These are phyloP conservation scores for Hyaloscypha hepaticicola DNA, from an alignment of 495 filamentous ascomycete genomes.

Conservation along the genomic window DNA sequence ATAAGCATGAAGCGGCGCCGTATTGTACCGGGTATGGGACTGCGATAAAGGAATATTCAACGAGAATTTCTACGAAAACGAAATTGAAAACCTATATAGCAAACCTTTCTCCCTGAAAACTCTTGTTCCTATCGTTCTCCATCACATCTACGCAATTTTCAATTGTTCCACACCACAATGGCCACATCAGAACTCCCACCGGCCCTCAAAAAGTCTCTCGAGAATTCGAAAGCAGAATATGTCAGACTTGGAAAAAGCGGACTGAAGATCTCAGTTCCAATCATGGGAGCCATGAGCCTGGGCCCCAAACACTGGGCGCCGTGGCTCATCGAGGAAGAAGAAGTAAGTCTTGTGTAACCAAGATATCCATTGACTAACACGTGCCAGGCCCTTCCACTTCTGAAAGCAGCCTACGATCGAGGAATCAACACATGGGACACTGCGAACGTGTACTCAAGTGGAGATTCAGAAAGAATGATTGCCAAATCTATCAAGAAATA, in stretches of 20 bases:
- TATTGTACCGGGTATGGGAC: not conserved
- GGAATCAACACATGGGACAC: slow-evolving; percentile 30
- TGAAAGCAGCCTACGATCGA: slow-evolving; percentile 25
- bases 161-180: not conserved
- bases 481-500: slow-evolving; percentile 54
- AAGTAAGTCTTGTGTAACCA: not conserved
- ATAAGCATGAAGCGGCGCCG: not conserved
- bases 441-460: slow-evolving; percentile 52
- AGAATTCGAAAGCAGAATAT: slow-evolving; percentile 7
- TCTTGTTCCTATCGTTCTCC: not conserved
- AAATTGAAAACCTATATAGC: not conserved
- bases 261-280: slow-evolving; percentile 55
- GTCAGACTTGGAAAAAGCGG: slow-evolving; percentile 52
- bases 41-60: not conserved
- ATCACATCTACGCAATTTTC: not conserved
- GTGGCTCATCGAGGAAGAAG: slow-evolving; percentile 52
- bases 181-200: not conserved
- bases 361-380: not conserved
- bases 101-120: not conserved
- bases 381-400: slow-evolving; percentile 24
- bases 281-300: slow-evolving; percentile 52
- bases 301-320: slow-evolving; percentile 48
- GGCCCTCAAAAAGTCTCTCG: not conserved
- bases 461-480: slow-evolving; percentile 57
- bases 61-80: not conserved